A percentile compares a stretch with the other conserved stretches of the same genome.
Conservation (phyloP, 1,284 basidiomycete species). For the Paramarasmius palmivorus region DNA sequence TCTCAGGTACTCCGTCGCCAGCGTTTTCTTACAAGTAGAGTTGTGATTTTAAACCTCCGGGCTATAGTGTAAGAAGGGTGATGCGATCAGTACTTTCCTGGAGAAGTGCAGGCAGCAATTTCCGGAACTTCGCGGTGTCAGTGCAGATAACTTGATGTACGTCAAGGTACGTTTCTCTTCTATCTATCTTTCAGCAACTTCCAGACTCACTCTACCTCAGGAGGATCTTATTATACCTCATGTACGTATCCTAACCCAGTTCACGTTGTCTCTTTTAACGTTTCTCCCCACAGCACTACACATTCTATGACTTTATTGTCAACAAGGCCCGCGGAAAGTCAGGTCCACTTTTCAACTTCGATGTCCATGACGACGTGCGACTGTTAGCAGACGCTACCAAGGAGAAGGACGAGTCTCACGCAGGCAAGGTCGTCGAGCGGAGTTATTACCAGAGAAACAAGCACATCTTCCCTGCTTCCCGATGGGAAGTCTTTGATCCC, state of each 20-base stretch:
- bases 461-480: slow-evolving; percentile 94
- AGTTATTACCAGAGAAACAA: slow-evolving; percentile 97
- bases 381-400: slow-evolving; percentile 92
- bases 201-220: slow-evolving; percentile 37
- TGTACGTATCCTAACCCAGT: slow-evolving; percentile 38
- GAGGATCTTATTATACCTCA: slow-evolving; percentile 96
- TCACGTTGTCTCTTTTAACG: slow-evolving; percentile 16
- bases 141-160: slow-evolving; percentile 98
- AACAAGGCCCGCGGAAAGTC: slow-evolving; percentile 99
- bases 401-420: slow-evolving; percentile 98
- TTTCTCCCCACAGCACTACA: slow-evolving; percentile 74
- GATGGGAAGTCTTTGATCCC: slow-evolving; percentile 95
- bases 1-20: neutral
- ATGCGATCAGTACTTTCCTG: slow-evolving; percentile 85
- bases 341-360: slow-evolving; percentile 97
- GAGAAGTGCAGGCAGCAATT: slow-evolving; percentile 93
- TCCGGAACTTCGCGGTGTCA: slow-evolving; percentile 86
- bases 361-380: slow-evolving; percentile 98
- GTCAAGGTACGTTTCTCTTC: slow-evolving; percentile 70
- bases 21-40: neutral
- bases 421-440: slow-evolving; percentile 97
- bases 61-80: slow-evolving; percentile 94
- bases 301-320: slow-evolving; percentile 98
- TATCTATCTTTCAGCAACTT: neutral
- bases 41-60: slow-evolving; percentile 11